Base-by-base conservation (phyloP, 2,329 filamentous ascomycete genomes). In the Thermochaetoides dissita region DNA sequence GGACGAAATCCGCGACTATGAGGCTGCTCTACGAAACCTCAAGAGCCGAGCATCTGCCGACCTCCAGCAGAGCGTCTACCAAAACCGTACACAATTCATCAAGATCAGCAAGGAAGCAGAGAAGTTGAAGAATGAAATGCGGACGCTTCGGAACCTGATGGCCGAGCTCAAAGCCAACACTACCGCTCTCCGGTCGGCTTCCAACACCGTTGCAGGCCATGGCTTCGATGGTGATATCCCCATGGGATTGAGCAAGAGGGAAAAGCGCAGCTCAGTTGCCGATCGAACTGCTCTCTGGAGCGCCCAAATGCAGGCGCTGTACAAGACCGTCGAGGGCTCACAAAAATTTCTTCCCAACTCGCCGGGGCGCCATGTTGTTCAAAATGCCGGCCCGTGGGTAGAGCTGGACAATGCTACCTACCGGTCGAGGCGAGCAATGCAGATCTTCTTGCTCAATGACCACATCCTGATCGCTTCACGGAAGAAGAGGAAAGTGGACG, bases 101-200 rank as follows among this genome's bases (percentile, higher is more conserved):
- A 94, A 94, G 63, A 96, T 98, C 61, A 95, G 88, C 59, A 95
- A 96, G 63, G 91, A 98, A 65, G 91, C 93, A 2, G 91, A 98
- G 63, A 95, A 94, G 65, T 76, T 98, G 44, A 96, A 96, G 64
- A 77, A 78, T 42, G 91, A 98, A 61, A 96, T 98, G 91, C 77
- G 85, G 40, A 84, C 84, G 6, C 73, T 98, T 30, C 78, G 84
- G 36, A 85, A 85, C 50, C 71, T 96, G 40, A 95, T 98, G 81
- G 80, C 86, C 2, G 91, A 98, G 51, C 72, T 98, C 43, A 96
- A 86, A 54, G 72, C 76, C 7, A 86, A 87, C 46, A 82, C 79
- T 1, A 79, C 72, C 11, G 78, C 79, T 3, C 63, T 83, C 33
- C 69, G 78, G 38, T 66, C 74, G 12, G 70, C 74, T 3, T 78